These are phyloP conservation scores for Mucor racemosus DNA, from an alignment of 371 early-diverging fungal genomes.

Conservation along the genomic window DNA sequence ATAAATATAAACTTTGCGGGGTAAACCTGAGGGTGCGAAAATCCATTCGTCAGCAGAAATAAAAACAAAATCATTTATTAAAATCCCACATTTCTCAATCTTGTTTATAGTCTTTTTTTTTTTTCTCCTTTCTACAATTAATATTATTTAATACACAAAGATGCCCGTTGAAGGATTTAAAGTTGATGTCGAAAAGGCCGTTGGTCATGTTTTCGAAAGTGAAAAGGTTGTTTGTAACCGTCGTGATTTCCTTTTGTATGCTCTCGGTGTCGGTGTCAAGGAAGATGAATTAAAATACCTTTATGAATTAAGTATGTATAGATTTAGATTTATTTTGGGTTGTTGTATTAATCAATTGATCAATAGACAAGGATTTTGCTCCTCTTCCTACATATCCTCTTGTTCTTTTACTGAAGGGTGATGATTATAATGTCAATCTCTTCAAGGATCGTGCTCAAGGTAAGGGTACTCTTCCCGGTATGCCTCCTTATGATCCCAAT, in stretches of 20 bases:
- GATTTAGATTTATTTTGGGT: not conserved
- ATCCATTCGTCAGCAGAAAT: conserved; percentile 27
- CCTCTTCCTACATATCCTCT: conserved; percentile 79
- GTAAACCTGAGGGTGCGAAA: conserved; percentile 18
- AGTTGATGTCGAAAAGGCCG: conserved; percentile 37
- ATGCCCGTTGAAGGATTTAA: conserved; percentile 43
- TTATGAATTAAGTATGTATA: conserved; percentile 64
- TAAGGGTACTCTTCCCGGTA: conserved; percentile 56
- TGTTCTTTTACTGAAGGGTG: conserved; percentile 66
- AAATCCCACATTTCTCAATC: not conserved
- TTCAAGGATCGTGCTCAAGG: conserved; percentile 56
- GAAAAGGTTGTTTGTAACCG: conserved; percentile 62
- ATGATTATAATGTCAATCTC: conserved; percentile 64
- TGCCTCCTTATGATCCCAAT: conserved; percentile 74
- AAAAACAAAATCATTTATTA: not conserved
- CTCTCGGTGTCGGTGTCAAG: conserved; percentile 67
- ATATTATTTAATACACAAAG: not conserved
- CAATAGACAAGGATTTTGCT: conserved; percentile 62
- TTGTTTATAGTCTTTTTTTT: not conserved
- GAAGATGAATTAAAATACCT: conserved; percentile 65
- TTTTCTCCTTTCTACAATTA: not conserved
- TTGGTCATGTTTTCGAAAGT: conserved; percentile 25
- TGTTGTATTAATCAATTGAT: not conserved
- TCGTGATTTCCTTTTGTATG: conserved; percentile 75
- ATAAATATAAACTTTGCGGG: conserved; percentile 11